Base-by-base conservation (phyloP, 2,329 filamentous ascomycete genomes). In the Lasiodiplodia sp. region DNA sequence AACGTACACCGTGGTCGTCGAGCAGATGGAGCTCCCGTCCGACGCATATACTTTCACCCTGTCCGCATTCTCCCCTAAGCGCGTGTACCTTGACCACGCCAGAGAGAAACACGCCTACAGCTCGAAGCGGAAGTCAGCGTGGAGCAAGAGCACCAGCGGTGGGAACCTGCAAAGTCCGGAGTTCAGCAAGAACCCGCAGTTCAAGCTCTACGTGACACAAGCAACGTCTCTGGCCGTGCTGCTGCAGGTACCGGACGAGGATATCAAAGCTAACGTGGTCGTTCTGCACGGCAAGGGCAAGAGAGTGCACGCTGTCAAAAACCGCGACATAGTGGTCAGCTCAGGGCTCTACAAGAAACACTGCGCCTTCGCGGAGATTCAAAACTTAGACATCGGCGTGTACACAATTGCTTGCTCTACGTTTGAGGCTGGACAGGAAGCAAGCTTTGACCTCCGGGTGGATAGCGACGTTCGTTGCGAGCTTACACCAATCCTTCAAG, bases 351-450 rank as follows among this genome's bases (percentile, higher is more conserved):
- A 99, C 79, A 90, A 92, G 60, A 89, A 91, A 34, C 91, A 92
- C 34, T 92, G 91, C 76, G 92, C 92, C 4, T 83, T 94, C 38
- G 90, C 91, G 2, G 87, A 92, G 70, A 81, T 87, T 7, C 72
- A 78, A 74, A 75, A 82, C 23, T 81, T 97, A 21, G 88, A 90
- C 49, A 82, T 88, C 0, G 95, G 95, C 0, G 85, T 85, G 0
- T 99, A 98, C 79, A 97, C 93, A 0, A 86, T 97, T 68, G 91
- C 97, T 7, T 95, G 92, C 77, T 97, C 93, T 2, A 97, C 95
- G 0, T 98, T 96, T 77, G 93, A 97, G 71, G 86, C 91, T 0
- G 91, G 91, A 10, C 92, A 96, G 75, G 83, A 88, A 0, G 92
- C 91, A 3, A 85, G 86, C 60, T 98, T 96, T 75, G 88, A 86